phyloP scores from a whole-genome alignment of 1,284 basidiomycete species.

The Bondarzewia mesenterica region DNA sequence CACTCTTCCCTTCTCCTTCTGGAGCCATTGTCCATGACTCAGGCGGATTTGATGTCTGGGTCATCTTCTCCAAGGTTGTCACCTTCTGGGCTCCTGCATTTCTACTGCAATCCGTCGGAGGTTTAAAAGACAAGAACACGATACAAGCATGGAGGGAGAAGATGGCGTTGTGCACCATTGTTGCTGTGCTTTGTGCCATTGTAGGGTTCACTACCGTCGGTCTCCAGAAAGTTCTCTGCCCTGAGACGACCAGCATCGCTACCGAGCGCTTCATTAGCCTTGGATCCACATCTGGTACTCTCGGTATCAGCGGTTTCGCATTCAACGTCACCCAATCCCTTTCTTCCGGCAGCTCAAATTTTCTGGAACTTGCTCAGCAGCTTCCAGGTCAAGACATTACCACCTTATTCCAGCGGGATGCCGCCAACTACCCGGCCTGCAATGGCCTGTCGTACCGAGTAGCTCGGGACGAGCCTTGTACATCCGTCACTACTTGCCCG shows the following conservation, averaged over 20 bases:
- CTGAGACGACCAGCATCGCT: constrained; percentile 46
- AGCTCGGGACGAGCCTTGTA: constrained; percentile 73
- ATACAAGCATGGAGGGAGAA: constrained; percentile 98
- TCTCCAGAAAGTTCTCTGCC: constrained; percentile 89
- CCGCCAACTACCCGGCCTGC: constrained; percentile 61
- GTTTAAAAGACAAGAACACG: constrained; percentile 71
- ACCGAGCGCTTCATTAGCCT: constrained; percentile 66
- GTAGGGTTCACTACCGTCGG: constrained; percentile 95
- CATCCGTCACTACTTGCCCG: constrained; percentile 46
- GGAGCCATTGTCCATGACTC: constrained; percentile 20
- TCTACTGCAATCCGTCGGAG: constrained; percentile 67
- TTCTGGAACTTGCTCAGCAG: constrained; percentile 48
- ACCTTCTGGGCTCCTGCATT: constrained; percentile 91
- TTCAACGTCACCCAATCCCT: constrained; percentile 66
- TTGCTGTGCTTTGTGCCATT: constrained; percentile 66
- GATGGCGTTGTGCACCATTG: constrained; percentile 86
- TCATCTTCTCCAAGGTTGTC: constrained; percentile 68
- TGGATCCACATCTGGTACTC: constrained; percentile 46
- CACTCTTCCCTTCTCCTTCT: constrained; percentile 30
- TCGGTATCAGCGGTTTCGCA: constrained; percentile 75
- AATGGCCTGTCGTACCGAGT: constrained; percentile 49
- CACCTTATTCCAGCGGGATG: constrained; percentile 66
- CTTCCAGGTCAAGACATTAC: constrained; percentile 86
- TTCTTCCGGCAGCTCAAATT: constrained; percentile 44
- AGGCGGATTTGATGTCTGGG: constrained; percentile 66